Evolutionary conservation across 352 stramenopile species (phyloP).

Genomic region (Pythium biforme): DNA sequence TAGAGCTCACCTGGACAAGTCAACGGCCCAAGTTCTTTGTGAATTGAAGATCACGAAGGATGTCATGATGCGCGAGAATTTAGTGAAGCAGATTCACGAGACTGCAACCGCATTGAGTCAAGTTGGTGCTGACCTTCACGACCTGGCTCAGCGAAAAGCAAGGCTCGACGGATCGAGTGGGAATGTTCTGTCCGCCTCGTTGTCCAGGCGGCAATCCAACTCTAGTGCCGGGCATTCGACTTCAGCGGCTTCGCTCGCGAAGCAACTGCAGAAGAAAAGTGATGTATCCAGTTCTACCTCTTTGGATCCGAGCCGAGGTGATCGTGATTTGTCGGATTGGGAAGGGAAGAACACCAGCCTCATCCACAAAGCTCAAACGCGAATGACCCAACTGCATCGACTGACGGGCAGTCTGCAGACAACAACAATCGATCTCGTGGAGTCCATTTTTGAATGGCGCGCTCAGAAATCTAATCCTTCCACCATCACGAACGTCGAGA

Average conservation of each 20-base stretch:
- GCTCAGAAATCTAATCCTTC: constrained; percentile 28
- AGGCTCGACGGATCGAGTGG: not conserved
- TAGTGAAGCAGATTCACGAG: constrained; percentile 45
- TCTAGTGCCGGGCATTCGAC: not conserved
- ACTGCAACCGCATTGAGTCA: constrained; percentile 24
- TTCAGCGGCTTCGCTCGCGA: not conserved
- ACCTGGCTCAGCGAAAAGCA: constrained; percentile 19
- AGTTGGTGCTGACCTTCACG: constrained; percentile 33
- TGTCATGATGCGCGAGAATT: constrained; percentile 58
- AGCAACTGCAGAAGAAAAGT: not conserved
- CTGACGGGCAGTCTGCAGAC: constrained; percentile 32
- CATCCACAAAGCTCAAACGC: constrained; percentile 22
- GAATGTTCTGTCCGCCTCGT: not conserved
- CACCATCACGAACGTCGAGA: constrained; percentile 40
- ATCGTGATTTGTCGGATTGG: not conserved
- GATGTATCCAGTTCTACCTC: not conserved
- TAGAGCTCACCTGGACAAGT: constrained; percentile 13
- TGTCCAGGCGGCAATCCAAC: not conserved
- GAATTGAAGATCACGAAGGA: constrained; percentile 56
- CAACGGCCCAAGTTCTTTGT: constrained; percentile 36
- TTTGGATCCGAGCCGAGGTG: not conserved
- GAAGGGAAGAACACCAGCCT: not conserved
- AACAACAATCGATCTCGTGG: constrained; percentile 36
- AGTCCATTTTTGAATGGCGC: constrained; percentile 49
- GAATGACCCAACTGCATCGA: constrained; percentile 33